A percentile compares a stretch with the other conserved stretches of the same genome.
Evolutionary conservation across 768 basidiomycete genomes (phyloP).

Genomic region (Lepiota brunneoincarnata): DNA sequence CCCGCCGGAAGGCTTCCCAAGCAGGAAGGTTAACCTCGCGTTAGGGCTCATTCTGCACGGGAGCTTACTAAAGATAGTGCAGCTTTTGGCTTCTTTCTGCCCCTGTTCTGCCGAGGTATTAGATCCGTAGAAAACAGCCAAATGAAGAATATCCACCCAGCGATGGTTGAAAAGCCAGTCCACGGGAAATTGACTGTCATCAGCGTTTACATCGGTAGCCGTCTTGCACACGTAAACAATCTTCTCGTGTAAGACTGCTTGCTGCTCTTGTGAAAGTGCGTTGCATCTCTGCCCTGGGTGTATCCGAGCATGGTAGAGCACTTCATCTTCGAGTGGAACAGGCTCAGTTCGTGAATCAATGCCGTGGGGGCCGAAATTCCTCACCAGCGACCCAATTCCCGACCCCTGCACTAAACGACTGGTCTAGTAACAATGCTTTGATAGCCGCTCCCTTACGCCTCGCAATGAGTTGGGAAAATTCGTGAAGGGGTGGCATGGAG

Average conservation of each 20-base stretch:
- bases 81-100: constrained; percentile 45
- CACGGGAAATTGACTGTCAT: constrained; percentile 62
- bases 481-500: constrained; percentile 55
- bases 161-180: constrained; percentile 69
- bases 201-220: constrained; percentile 70
- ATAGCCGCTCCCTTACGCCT: constrained; percentile 58
- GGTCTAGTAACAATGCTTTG: constrained; percentile 75
- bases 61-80: constrained; percentile 44
- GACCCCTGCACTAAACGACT: constrained; percentile 77
- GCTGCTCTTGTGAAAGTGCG: constrained; percentile 46
- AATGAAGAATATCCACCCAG: constrained; percentile 44
- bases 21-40: constrained; percentile 2
- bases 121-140: background rate
- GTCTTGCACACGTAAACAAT: constrained; percentile 52
- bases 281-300: constrained; percentile 72
- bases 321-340: constrained; percentile 46
- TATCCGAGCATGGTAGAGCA: constrained; percentile 69
- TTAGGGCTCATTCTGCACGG: background rate
- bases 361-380: constrained; percentile 10
- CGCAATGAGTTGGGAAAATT: constrained; percentile 45
- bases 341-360: background rate
- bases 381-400: constrained; percentile 82
- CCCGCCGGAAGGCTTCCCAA: constrained; percentile 58
- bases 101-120: constrained; percentile 45
- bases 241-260: constrained; percentile 49